phyloP scores from a whole-genome alignment of 176 grass and related monocot genomes.

The Eleusine indica region DNA sequence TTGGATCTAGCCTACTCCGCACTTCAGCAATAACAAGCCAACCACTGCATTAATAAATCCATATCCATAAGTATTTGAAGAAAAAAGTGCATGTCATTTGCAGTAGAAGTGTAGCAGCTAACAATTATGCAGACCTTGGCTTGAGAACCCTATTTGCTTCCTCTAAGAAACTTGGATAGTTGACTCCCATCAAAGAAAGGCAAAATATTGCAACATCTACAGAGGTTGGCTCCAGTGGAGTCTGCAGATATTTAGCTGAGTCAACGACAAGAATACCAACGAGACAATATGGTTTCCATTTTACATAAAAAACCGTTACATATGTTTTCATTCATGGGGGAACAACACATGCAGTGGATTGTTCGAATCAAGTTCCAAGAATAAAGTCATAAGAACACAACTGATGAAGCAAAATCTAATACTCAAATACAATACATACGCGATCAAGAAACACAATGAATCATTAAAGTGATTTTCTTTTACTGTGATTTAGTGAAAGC shows the following conservation, averaged over 20 bases:
- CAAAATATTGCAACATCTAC: slow-evolving; percentile 96
- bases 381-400: not conserved
- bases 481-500: not conserved
- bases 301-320: not conserved
- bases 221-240: slow-evolving; percentile 71
- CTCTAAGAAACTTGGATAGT: slow-evolving; percentile 74
- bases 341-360: not conserved
- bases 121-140: slow-evolving; percentile 58
- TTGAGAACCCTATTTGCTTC: slow-evolving; percentile 94
- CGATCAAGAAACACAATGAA: not conserved
- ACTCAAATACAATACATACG: not conserved
- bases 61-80: not conserved
- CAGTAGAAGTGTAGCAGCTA: slow-evolving; percentile 18
- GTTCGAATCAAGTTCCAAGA: not conserved
- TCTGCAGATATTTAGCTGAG: slow-evolving; percentile 55
- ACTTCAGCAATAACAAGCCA: slow-evolving; percentile 99
- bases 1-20: slow-evolving; percentile 85
- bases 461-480: not conserved
- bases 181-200: slow-evolving; percentile 94
- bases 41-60: slow-evolving; percentile 64
- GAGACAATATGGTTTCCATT: slow-evolving; percentile 6
- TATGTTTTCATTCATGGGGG: not conserved
- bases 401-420: slow-evolving; percentile 12
- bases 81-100: not conserved
- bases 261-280: slow-evolving; percentile 12